Percentiles rank a stretch among this genome's conserved stretches.
These are phyloP conservation scores for Metschnikowia cubensis DNA, from an alignment of 805 yeast genomes.

Conservation along the genomic window DNA sequence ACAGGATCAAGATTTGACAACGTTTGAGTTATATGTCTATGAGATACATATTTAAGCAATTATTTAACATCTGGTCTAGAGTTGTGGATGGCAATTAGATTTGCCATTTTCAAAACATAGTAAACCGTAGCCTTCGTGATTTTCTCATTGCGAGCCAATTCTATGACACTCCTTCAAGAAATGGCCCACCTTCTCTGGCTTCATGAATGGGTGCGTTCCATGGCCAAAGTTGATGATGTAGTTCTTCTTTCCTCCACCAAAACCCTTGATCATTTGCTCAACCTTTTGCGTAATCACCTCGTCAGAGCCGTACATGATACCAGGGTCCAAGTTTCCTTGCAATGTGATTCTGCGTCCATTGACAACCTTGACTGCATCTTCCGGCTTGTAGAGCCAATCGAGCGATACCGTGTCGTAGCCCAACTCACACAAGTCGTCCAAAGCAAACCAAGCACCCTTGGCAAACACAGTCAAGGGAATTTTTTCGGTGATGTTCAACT, in stretches of 20 bases:
- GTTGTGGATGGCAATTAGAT: not conserved
- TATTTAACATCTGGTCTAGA: not conserved
- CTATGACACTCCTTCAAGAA: constrained; percentile 87
- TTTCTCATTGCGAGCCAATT: constrained; percentile 48
- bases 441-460: constrained; percentile 96
- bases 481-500: constrained; percentile 63
- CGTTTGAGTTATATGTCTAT: not conserved
- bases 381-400: constrained; percentile 88
- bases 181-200: constrained; percentile 81
- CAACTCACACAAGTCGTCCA: constrained; percentile 74
- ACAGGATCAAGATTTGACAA: not conserved
- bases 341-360: constrained; percentile 71
- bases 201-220: constrained; percentile 97
- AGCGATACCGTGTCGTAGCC: constrained; percentile 87
- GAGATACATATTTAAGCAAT: not conserved
- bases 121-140: not conserved
- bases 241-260: constrained; percentile 89
- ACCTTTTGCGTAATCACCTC: constrained; percentile 78
- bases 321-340: constrained; percentile 97
- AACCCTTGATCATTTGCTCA: constrained; percentile 81
- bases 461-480: constrained; percentile 91
- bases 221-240: constrained; percentile 96
- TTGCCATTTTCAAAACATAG: not conserved
- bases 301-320: constrained; percentile 84
- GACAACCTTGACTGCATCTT: constrained; percentile 71